Percentiles rank a stretch among this genome's conserved stretches.
These are phyloP conservation scores for Trichoderma citrinoviride DNA, from an alignment of 2,329 filamentous ascomycete species.

Conservation along the genomic window DNA sequence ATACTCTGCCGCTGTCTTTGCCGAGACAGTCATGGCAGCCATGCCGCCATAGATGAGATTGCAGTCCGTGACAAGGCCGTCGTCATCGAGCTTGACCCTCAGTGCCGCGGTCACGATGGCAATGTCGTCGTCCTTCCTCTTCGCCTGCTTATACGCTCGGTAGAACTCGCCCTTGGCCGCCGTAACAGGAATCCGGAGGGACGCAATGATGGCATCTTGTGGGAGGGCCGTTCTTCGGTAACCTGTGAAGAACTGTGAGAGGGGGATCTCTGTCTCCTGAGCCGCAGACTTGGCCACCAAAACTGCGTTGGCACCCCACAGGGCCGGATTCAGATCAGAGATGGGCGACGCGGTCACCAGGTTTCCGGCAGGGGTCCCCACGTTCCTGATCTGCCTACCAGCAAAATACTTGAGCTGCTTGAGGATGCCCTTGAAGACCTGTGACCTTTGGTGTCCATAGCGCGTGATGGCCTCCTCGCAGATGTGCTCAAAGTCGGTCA, in stretches of 20 bases:
- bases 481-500: conserved; percentile 88
- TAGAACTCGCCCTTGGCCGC: conserved; percentile 76
- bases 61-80: conserved; percentile 67
- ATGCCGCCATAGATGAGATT: conserved; percentile 92
- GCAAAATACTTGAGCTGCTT: conserved; percentile 96
- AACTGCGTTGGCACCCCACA: conserved; percentile 81
- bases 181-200: conserved; percentile 79
- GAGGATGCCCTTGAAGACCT: conserved; percentile 85
- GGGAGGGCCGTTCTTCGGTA: conserved; percentile 83
- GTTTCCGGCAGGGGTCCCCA: conserved; percentile 95
- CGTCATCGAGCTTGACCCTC: conserved; percentile 67
- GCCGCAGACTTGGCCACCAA: conserved; percentile 75
- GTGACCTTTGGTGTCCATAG: conserved; percentile 68
- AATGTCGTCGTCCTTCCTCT: conserved; percentile 97
- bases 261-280: conserved; percentile 79
- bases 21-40: conserved; percentile 87
- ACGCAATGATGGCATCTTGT: conserved; percentile 78
- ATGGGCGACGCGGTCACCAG: conserved; percentile 93
- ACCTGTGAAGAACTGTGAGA: conserved; percentile 88
- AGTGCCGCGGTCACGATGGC: conserved; percentile 92
- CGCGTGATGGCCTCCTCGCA: conserved; percentile 74
- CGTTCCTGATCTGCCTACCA: conserved; percentile 91
- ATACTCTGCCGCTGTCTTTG: conserved; percentile 72
- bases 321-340: conserved; percentile 90
- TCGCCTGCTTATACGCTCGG: conserved; percentile 91